These are phyloP conservation scores for Cryptococcus sp. DNA, from an alignment of 1,284 basidiomycete species.

Conservation along the genomic window DNA sequence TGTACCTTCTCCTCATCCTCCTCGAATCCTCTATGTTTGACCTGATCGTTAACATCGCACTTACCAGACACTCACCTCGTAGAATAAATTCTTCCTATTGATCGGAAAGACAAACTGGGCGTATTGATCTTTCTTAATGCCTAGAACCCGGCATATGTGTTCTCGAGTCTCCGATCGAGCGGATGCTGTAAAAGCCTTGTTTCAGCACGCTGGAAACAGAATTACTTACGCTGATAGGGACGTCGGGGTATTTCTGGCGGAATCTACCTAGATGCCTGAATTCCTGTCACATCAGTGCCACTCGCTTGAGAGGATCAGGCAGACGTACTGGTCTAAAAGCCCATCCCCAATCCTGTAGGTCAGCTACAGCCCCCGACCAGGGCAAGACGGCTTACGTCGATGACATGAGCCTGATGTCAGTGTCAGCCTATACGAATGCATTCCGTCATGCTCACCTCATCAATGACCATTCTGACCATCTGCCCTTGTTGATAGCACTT, in stretches of 20 bases:
- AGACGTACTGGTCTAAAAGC: slow-evolving; percentile 58
- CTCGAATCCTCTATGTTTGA: slow-evolving; percentile 18
- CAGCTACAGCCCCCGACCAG: neutral
- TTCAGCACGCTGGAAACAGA: neutral
- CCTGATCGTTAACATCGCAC: slow-evolving; percentile 5
- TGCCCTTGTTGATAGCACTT: slow-evolving; percentile 56
- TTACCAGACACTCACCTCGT: slow-evolving; percentile 56
- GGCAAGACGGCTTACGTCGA: slow-evolving; percentile 56
- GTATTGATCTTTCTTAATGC: slow-evolving; percentile 57
- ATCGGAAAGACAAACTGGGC: slow-evolving; percentile 69
- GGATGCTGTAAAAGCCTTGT: slow-evolving; percentile 47
- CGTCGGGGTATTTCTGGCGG: slow-evolving; percentile 60
- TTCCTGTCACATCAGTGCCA: slow-evolving; percentile 44
- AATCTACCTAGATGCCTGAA: slow-evolving; percentile 70
- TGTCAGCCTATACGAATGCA: slow-evolving; percentile 2
- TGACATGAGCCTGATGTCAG: slow-evolving; percentile 66
- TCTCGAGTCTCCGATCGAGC: slow-evolving; percentile 59
- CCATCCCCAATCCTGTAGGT: slow-evolving; percentile 72
- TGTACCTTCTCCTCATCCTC: slow-evolving; percentile 26
- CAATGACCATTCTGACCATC: slow-evolving; percentile 68
- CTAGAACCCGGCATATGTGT: slow-evolving; percentile 65
- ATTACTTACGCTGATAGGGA: slow-evolving; percentile 69
- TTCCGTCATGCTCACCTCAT: slow-evolving; percentile 58
- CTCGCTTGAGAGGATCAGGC: too few relatives aligned
- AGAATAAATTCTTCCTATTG: slow-evolving; percentile 73